Evolutionary conservation across 352 stramenopile genomes (phyloP).

Genomic region (Phytopythium cucurbitacearum): DNA sequence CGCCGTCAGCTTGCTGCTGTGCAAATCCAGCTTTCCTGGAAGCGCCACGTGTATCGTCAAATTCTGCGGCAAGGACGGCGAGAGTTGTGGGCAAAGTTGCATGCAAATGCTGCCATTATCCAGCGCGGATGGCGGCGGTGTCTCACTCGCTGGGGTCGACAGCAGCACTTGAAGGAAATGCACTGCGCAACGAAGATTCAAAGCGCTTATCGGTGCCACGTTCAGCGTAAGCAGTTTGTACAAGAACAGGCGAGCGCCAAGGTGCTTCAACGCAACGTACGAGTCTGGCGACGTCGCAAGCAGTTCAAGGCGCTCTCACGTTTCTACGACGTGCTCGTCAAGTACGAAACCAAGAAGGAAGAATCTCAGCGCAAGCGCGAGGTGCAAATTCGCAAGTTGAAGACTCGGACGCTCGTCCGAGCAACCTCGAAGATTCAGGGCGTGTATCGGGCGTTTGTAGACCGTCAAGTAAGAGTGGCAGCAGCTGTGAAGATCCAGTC

Average conservation of each 20-base stretch:
- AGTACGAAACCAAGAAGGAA: slow-evolving; percentile 26
- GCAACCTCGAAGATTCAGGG: slow-evolving; percentile 3
- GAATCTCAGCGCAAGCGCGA: slow-evolving; percentile 3
- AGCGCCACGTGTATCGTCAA: slow-evolving; percentile 1
- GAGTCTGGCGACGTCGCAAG: slow-evolving; percentile 27
- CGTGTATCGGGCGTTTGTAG: slow-evolving; percentile 1
- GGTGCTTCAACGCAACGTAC: slow-evolving; percentile 34
- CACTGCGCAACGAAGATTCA: slow-evolving; percentile 27
- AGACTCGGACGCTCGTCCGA: neutral
- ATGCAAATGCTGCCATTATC: slow-evolving; percentile 16
- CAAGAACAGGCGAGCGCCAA: slow-evolving; percentile 14
- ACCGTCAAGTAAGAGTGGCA: no score
- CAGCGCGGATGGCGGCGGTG: slow-evolving; percentile 13
- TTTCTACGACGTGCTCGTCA: slow-evolving; percentile 34
- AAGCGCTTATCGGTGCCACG: slow-evolving; percentile 18
- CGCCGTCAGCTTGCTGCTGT: slow-evolving; percentile 19
- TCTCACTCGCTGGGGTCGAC: neutral
- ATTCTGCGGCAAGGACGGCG: slow-evolving; percentile 7
- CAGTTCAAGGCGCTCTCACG: slow-evolving; percentile 25
- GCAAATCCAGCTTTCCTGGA: slow-evolving; percentile 31
- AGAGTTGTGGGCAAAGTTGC: slow-evolving; percentile 11
- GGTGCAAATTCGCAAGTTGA: neutral
- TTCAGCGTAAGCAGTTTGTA: slow-evolving; percentile 17
- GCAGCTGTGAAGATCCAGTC: no score
- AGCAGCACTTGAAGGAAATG: slow-evolving; percentile 7